Evolutionary conservation across 306 rosid genomes (phyloP).

Genomic region (Medicago lupulina): DNA sequence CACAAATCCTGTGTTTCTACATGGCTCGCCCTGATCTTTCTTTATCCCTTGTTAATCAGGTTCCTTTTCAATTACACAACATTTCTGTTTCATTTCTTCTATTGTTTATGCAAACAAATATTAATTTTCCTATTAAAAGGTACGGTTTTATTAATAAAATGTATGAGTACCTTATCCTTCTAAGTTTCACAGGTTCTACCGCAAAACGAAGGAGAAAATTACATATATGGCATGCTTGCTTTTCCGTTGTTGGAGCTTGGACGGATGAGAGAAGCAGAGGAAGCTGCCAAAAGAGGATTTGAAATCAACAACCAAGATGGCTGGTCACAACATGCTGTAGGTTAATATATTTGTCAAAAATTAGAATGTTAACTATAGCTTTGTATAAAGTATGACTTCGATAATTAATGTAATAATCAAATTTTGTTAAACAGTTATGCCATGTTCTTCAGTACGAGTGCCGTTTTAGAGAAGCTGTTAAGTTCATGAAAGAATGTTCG

Average conservation of each 20-base stretch:
- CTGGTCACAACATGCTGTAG: constrained; percentile 93
- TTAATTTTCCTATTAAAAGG: neutral
- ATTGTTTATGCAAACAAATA: constrained; percentile 11
- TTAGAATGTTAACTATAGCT: constrained; percentile 16
- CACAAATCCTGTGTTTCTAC: constrained; percentile 78
- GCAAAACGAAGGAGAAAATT: constrained; percentile 66
- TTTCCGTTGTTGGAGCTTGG: constrained; percentile 89
- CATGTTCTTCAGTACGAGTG: constrained; percentile 87
- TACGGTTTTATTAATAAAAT: constrained; percentile 17
- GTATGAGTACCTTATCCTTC: constrained; percentile 29
- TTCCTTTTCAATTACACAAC: constrained; percentile 40
- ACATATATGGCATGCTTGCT: constrained; percentile 84
- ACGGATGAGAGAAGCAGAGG: constrained; percentile 74
- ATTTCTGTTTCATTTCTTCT: constrained; percentile 30
- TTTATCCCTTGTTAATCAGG: constrained; percentile 75
- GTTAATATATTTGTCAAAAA: constrained; percentile 42
- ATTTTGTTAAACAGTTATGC: constrained; percentile 71
- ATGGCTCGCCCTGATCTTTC: constrained; percentile 69
- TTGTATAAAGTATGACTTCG: constrained; percentile 10
- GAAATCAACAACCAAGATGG: constrained; percentile 69
- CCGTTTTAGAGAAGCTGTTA: constrained; percentile 77
- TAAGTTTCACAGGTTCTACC: constrained; percentile 68
- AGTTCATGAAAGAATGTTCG: constrained; percentile 85
- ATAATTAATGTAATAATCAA: constrained; percentile 25
- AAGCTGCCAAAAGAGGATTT: constrained; percentile 76